phyloP scores from a whole-genome alignment of 768 basidiomycete genomes.

The Candolleomyces efflorescens region DNA sequence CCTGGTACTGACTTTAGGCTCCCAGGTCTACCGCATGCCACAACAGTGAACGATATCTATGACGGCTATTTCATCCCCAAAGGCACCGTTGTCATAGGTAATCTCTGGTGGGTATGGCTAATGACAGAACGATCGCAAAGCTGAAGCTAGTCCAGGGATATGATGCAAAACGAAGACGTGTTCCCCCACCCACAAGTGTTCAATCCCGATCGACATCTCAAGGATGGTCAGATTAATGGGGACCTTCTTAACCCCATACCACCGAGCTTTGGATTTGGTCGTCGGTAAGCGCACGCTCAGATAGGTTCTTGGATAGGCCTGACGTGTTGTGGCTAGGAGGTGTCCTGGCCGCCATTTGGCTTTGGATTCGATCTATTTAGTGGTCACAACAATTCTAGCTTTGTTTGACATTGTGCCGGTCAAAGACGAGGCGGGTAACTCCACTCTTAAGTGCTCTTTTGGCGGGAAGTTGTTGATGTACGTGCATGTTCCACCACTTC shows the following conservation, averaged over 20 bases:
- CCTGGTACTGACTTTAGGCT: background rate
- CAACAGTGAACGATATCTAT: slow-evolving; percentile 14
- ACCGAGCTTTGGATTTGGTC: slow-evolving; percentile 29
- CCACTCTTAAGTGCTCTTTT: background rate
- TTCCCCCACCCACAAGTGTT: slow-evolving; percentile 18
- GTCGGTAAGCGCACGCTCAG: slow-evolving; percentile 3
- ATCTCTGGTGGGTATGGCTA: background rate
- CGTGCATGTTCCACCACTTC: background rate
- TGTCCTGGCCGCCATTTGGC: slow-evolving; percentile 23
- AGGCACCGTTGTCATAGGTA: background rate
- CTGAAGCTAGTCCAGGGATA: slow-evolving; percentile 2
- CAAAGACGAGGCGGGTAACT: slow-evolving; percentile 16
- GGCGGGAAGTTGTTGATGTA: background rate
- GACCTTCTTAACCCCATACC: slow-evolving; percentile 19
- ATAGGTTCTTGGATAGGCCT: background rate
- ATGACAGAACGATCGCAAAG: no score
- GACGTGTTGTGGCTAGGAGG: slow-evolving; percentile 11
- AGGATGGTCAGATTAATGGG: slow-evolving; percentile 16
- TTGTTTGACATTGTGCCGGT: slow-evolving; percentile 20
- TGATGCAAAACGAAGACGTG: slow-evolving; percentile 15
- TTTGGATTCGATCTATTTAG: slow-evolving; percentile 17
- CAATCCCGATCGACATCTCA: slow-evolving; percentile 28
- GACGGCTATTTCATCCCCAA: slow-evolving; percentile 16
- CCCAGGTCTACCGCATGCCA: slow-evolving; percentile 12
- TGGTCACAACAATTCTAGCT: slow-evolving; percentile 16